Evolutionary conservation across 768 basidiomycete species (phyloP).

Genomic region (Coprinellus aureogranulatus): DNA sequence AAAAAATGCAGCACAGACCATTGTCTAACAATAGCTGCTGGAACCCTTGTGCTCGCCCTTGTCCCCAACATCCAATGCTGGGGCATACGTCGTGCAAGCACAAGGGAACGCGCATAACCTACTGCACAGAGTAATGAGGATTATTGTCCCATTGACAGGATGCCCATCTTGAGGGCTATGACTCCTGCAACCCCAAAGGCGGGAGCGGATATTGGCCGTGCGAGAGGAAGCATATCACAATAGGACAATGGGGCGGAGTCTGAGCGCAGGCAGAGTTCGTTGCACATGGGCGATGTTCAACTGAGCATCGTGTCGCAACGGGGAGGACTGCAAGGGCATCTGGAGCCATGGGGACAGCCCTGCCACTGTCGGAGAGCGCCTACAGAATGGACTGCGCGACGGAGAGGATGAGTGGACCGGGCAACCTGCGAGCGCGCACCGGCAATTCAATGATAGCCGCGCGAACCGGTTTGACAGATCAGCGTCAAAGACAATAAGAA

Average conservation of each 20-base stretch:
- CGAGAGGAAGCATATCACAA: not conserved
- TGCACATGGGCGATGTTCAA: not conserved
- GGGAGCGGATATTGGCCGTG: not conserved
- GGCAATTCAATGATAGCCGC: not conserved
- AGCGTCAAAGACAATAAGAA: constrained; percentile 10
- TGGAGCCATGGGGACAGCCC: not conserved
- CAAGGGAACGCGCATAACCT: not conserved
- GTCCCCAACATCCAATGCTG: too few species aligned
- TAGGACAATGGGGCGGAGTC: constrained; percentile 3
- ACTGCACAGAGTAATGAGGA: not conserved
- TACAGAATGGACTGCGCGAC: not conserved
- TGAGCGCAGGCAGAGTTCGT: constrained; percentile 1
- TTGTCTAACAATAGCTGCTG: too few species aligned
- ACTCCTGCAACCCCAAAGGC: not conserved
- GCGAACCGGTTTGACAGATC: constrained; percentile 3
- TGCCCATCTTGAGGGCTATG: not conserved
- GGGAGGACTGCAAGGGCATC: not conserved
- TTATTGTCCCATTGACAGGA: not conserved
- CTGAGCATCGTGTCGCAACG: not conserved
- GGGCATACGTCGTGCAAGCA: not conserved
- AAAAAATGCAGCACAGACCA: too few species aligned
- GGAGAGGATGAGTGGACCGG: not conserved
- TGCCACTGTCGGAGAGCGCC: not conserved
- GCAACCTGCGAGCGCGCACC: not conserved
- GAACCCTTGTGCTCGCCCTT: too few species aligned